phyloP scores from a whole-genome alignment of 192 early-diverging fungal genomes.

The Linnemannia elongata region DNA sequence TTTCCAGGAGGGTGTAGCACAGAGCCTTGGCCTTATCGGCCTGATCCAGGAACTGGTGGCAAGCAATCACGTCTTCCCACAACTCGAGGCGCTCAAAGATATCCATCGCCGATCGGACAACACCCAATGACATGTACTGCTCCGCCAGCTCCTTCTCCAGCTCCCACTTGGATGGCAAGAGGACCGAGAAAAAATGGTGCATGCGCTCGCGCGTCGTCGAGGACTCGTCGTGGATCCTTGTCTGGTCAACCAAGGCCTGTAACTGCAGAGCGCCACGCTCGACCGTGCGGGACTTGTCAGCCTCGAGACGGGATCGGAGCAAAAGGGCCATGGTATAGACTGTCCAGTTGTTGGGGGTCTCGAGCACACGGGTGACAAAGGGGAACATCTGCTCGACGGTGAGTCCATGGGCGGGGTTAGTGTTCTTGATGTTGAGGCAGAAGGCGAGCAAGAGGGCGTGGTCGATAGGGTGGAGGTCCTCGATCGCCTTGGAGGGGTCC shows the following conservation, averaged over 20 bases:
- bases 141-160: conserved; percentile 93
- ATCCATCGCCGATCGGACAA: conserved; percentile 91
- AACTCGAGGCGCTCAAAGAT: conserved; percentile 95
- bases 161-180: conserved; percentile 95
- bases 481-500: conserved; percentile 69
- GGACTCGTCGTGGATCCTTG: conserved; percentile 72
- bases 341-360: conserved; percentile 97
- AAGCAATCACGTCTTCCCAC: conserved; percentile 96
- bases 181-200: conserved; percentile 81
- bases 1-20: conserved; percentile 73
- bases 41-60: conserved; percentile 89
- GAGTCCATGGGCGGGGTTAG: conserved; percentile 92
- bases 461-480: conserved; percentile 81
- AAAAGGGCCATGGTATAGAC: conserved; percentile 97
- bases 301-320: conserved; percentile 91
- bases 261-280: conserved; percentile 93
- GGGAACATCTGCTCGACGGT: conserved; percentile 97
- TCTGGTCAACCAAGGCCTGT: conserved; percentile 97
- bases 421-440: conserved; percentile 95
- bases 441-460: conserved; percentile 91
- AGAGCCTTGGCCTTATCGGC: conserved; percentile 88
- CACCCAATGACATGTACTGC: conserved; percentile 87
- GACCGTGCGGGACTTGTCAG: conserved; percentile 86
- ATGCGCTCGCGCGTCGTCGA: conserved; percentile 82
- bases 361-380: conserved; percentile 90